Percentiles rank a stretch among this genome's conserved stretches.
phyloP scores from a whole-genome alignment of 257 asterid species.

The Solanum chaucha region DNA sequence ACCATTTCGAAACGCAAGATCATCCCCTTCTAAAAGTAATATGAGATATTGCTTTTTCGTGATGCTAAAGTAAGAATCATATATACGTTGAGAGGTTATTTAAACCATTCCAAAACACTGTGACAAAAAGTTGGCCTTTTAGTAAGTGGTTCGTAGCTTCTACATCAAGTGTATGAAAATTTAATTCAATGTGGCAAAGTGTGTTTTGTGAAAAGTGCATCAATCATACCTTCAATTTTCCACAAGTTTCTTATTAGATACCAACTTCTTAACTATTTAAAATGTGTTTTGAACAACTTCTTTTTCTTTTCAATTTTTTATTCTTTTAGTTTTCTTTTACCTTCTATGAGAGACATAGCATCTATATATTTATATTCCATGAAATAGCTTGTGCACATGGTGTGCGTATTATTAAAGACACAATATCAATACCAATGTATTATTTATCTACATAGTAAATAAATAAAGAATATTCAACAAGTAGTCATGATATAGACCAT shows the following conservation, averaged over 20 bases:
- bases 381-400: background rate
- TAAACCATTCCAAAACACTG: background rate
- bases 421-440: background rate
- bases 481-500: background rate
- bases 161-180: background rate
- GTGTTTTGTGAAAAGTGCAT: background rate
- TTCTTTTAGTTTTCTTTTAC: background rate
- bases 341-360: background rate
- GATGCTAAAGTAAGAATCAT: slow-evolving; percentile 1
- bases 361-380: background rate
- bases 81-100: background rate
- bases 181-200: background rate
- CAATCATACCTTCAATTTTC: background rate
- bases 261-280: background rate
- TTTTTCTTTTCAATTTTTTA: background rate
- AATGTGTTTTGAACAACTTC: background rate
- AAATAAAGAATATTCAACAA: background rate
- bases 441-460: background rate
- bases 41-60: background rate
- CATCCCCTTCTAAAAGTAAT: background rate
- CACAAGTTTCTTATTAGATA: background rate
- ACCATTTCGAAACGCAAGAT: background rate
- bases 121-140: background rate
- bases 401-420: background rate
- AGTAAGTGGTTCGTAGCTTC: slow-evolving; percentile 8